Base-by-base conservation (phyloP, 73 alveolate species). In the Diophrys appendiculata region DNA sequence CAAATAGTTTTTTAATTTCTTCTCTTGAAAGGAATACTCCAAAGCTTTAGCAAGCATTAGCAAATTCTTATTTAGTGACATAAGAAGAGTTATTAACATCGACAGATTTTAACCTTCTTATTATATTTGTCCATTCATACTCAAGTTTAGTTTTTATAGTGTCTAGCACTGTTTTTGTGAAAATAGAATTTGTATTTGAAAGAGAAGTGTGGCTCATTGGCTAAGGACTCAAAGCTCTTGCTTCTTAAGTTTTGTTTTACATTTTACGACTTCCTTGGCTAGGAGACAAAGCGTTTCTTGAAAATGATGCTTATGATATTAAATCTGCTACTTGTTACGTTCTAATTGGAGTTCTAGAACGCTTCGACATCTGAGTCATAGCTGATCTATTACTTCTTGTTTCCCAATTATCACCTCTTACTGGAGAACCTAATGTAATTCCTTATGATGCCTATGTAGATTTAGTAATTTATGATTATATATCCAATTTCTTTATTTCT, bases 51-150 rank as follows among this genome's bases (percentile, higher is more conserved):
- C 77, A 80, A 3, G 87, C 80, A 53, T 67, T 69, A 29, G 28
- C 43, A 33, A 84, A 84, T 34, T 84, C 87, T 8, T 27, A 35
- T 31, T 74, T 54, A 2, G 87, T 53, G 0, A 69, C 87, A 24
- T 32, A 26, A 26, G 84, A 83, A 18, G 68, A 23, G 27, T 55
- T 43, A 54, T 67, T 84, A 14, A 84, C 43, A 69, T 84, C 92
- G 5, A 84, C 52, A 23, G 69, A 18, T 22, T 73, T 52, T 5
- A 84, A 54, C 3, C 72, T 29, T 77, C 92, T 76, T 28, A 33
- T 53, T 27, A 84, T 84, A 52, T 76, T 77, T 35, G 52, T 84
- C 92, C 92, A 84, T 54, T 84, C 92, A 43, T 84, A 84, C 28
- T 82, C 83, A 11, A 84, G 73, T 55, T 80, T 84, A 23, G 68